Evolutionary conservation across 495 filamentous ascomycete species (phyloP).

Genomic region (Tuber magnatum): DNA sequence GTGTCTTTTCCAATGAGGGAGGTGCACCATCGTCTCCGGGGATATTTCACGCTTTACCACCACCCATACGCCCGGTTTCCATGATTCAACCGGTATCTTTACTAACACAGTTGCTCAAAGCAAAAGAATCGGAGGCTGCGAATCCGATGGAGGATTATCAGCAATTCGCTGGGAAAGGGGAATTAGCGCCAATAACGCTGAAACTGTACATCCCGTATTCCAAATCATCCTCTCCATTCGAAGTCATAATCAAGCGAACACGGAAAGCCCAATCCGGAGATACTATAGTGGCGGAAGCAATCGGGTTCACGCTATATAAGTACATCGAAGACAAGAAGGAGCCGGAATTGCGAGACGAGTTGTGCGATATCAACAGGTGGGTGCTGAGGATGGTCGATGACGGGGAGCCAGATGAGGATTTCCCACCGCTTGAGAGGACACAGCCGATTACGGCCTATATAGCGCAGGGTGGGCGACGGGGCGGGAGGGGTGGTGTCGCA

Average conservation of each 20-base stretch:
- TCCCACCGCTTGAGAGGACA: conserved; percentile 71
- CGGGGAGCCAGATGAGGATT: conserved; percentile 89
- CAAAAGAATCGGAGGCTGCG: conserved; percentile 65
- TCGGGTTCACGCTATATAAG: conserved; percentile 76
- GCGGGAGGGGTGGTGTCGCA: conserved; percentile 60
- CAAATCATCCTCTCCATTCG: conserved; percentile 46
- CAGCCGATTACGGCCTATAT: conserved; percentile 75
- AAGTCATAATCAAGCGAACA: conserved; percentile 66
- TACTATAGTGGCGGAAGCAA: conserved; percentile 81
- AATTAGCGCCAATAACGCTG: conserved; percentile 69
- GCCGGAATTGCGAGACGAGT: conserved; percentile 59
- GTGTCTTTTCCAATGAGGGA: conserved; percentile 28
- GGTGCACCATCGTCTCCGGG: conserved; percentile 49
- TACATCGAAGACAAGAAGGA: conserved; percentile 72
- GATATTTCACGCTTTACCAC: conserved; percentile 64
- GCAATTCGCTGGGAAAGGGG: conserved; percentile 70
- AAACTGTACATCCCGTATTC: conserved; percentile 83
- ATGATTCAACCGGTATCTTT: conserved; percentile 55
- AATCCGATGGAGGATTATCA: conserved; percentile 79
- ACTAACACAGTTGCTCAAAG: conserved; percentile 60
- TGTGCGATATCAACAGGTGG: conserved; percentile 83
- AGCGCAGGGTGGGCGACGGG: conserved; percentile 57
- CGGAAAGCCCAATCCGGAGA: conserved; percentile 58
- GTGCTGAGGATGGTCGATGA: conserved; percentile 86
- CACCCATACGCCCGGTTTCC: conserved; percentile 71